Base-by-base conservation (phyloP, 1,284 basidiomycete species). In the Schizophyllum amplum region DNA sequence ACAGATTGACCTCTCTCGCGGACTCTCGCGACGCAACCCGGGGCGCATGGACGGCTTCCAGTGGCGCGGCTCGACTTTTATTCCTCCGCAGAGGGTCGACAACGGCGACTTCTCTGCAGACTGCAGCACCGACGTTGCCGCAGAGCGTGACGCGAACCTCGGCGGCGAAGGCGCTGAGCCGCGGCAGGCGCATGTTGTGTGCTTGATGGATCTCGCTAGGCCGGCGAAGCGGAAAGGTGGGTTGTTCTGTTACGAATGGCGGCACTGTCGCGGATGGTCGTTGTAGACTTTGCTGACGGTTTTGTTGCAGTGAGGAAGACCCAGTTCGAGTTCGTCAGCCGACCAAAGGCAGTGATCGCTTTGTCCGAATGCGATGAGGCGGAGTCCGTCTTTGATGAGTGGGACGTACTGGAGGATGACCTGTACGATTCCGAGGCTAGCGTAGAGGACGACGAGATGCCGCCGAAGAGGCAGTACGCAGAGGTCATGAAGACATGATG, bases 31-130 rank as follows among this genome's bases (percentile, higher is more conserved):
- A 2, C 58, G 64, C 11, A 67, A 65, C 49, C 62, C 62, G 3
- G 64, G 65, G 9, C 58, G 65, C 11, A 65, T 64, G 64, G 65
- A 66, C 47, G 65, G 65, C 17, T 56, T 61, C 7, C 58, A 53
- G 51, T 66, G 65, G 65, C 64, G 63, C 42, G 63, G 63, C 15
- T 57, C 59, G 55, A 64, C 62, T 5, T 65, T 67, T 52, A 58
- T 64, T 23, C 63, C 61, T 26, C 48, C 61, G 1, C 47, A 52
- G 1, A 54, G 61, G 13, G 61, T 67, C 2, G 65, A 65, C 53
- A 60, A 58, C n/a, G 56, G 24, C 6, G 51, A 56, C 21, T 58
- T 54, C n/a, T 24, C 21, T 24, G 42, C 25, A n/a, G n/a, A n/a
- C n/a, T n/a, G n/a, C n/a, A n/a, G n/a, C n/a, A n/a, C n/a, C n/a